Conservation (phyloP, 345 rosid genomes). For the Camelina neglecta region DNA sequence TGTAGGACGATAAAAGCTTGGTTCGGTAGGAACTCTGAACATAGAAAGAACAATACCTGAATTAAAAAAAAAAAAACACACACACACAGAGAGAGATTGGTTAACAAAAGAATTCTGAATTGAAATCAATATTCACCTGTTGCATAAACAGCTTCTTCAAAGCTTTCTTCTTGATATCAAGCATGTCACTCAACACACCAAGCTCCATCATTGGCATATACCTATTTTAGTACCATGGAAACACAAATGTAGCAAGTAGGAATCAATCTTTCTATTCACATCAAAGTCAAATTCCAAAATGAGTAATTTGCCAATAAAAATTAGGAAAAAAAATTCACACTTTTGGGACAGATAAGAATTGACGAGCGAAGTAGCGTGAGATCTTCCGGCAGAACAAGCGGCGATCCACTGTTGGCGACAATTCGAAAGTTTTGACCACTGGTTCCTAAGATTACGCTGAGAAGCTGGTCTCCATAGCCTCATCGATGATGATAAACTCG, state of each 20-base stretch:
- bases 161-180: slow-evolving; percentile 69
- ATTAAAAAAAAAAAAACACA: neutral
- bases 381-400: slow-evolving; percentile 61
- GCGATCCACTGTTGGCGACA: slow-evolving; percentile 64
- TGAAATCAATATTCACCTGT: slow-evolving; percentile 48
- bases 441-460: slow-evolving; percentile 85
- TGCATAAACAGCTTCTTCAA: slow-evolving; percentile 67
- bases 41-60: slow-evolving; percentile 23
- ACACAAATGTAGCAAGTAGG: neutral
- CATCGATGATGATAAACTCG: slow-evolving; percentile 50
- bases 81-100: neutral
- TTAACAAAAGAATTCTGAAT: neutral
- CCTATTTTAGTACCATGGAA: slow-evolving; percentile 43
- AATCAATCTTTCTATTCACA: neutral
- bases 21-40: slow-evolving; percentile 59
- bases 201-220: slow-evolving; percentile 79
- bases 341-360: slow-evolving; percentile 71
- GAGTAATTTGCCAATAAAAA: neutral
- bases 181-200: slow-evolving; percentile 76
- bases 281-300: neutral
- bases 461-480: slow-evolving; percentile 93
- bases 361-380: slow-evolving; percentile 82
- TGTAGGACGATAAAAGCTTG: slow-evolving; percentile 70
- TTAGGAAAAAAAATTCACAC: slow-evolving; percentile 34
- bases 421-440: slow-evolving; percentile 78